Percentiles rank a stretch among this genome's conserved stretches.
Evolutionary conservation across 345 rosid species (phyloP).

Genomic region (Melaleuca alternifolia): DNA sequence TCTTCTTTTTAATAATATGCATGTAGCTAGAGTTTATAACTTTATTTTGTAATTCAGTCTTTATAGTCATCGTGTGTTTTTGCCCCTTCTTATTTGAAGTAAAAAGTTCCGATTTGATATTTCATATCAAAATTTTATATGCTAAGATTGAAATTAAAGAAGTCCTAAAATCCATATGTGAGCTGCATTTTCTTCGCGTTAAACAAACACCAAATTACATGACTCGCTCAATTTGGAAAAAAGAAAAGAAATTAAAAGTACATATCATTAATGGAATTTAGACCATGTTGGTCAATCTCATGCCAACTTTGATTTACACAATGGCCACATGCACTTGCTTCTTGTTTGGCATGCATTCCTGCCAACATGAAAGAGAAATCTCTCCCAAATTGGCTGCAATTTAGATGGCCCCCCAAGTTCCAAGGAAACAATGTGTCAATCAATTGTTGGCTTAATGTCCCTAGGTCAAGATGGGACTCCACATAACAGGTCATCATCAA

Average conservation of each 20-base stretch:
- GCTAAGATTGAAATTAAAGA: not conserved
- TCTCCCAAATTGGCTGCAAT: not conserved
- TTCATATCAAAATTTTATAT: not conserved
- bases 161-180: not conserved
- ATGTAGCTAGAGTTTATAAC: not conserved
- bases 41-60: not conserved
- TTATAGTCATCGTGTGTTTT: not conserved
- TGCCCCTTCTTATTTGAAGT: not conserved
- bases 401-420: not conserved
- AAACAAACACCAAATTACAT: no score
- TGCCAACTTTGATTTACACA: not conserved
- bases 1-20: not conserved
- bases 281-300: not conserved
- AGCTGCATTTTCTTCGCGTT: no score
- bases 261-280: not conserved
- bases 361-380: not conserved
- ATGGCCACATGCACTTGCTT: not conserved
- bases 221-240: no score
- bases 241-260: no score
- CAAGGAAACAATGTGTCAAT: not conserved
- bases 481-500: not conserved
- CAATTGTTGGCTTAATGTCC: not conserved
- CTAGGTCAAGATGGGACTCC: not conserved
- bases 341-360: not conserved
- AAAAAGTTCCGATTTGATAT: not conserved